A percentile compares a stretch with the other conserved stretches of the same genome.
Evolutionary conservation across 225 moss, liverwort and hornwort species (phyloP).

Genomic region (Marchantia polymorpha): DNA sequence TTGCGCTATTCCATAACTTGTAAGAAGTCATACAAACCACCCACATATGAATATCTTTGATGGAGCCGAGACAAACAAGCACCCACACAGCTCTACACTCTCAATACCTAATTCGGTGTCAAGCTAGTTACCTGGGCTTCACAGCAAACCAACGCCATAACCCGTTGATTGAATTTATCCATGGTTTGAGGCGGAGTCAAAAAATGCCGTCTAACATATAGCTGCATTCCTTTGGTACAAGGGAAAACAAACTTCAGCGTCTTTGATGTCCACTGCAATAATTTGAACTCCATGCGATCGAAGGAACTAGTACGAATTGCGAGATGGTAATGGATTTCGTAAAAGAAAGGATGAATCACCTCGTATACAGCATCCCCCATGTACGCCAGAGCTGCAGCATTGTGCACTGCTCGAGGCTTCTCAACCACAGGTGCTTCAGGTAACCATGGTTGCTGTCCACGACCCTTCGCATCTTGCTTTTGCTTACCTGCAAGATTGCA

Average conservation of each 20-base stretch:
- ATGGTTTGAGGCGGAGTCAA: slow-evolving; percentile 90
- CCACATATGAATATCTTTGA: too few relatives aligned
- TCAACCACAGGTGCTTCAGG: slow-evolving; percentile 69
- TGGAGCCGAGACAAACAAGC: not conserved
- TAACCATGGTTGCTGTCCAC: slow-evolving; percentile 54
- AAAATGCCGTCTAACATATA: slow-evolving; percentile 88
- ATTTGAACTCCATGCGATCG: too few relatives aligned
- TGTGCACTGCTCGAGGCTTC: slow-evolving; percentile 84
- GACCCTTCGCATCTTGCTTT: not conserved
- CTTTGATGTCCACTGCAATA: not conserved
- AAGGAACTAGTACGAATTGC: too few relatives aligned
- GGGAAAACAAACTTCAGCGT: slow-evolving; percentile 7
- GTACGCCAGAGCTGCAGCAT: slow-evolving; percentile 92
- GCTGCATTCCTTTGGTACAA: slow-evolving; percentile 51
- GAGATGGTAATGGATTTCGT: not conserved
- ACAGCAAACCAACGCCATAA: slow-evolving; percentile 90
- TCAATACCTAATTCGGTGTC: not conserved
- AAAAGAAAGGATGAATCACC: slow-evolving; percentile 39
- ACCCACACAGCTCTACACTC: not conserved
- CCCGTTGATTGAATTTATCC: slow-evolving; percentile 75
- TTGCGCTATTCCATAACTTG: too few relatives aligned
- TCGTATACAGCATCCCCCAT: slow-evolving; percentile 94
- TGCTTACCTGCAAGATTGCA: not conserved
- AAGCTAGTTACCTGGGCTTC: slow-evolving; percentile 78
- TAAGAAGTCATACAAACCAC: too few relatives aligned